Evolutionary conservation across 768 basidiomycete genomes (phyloP), one percentile per base, ranked within the genome.

Genomic region (Chalciporus piperatus): DNA sequence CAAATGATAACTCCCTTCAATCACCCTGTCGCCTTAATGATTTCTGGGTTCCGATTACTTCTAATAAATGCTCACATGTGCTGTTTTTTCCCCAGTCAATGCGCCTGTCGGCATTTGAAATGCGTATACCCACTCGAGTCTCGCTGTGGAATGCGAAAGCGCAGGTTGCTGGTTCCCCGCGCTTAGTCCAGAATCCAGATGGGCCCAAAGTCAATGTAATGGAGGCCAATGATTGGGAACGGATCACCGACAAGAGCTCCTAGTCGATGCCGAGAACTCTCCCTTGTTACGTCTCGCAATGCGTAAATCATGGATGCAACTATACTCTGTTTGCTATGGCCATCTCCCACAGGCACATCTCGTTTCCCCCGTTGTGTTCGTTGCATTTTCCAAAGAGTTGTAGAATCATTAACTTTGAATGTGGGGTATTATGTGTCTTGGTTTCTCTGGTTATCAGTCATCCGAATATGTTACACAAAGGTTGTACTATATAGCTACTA

Each of bases 81-180:
- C 59, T n/a, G n/a, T 27, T 39, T 41, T 64, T 57, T 61, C 57
- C 51, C 44, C 63, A 89, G 87, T 66, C 87, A 89, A 73, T 89
- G 87, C 61, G 80, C 80, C 45, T 76, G 85, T 38, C 81, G 87
- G 22, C 79, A 80, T 27, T 77, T 88, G 43, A 79, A 74, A 50
- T 89, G 87, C 64, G 84, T 84, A 60, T 89, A 86, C 58, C 87
- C 87, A 1, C 67, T 74, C 7, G 84, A 85, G 65, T 87, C 85
- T 59, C 75, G 84, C 30, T 76, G 87, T 16, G 87, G 87, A 11
- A 81, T 84, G 76, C 76, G 83, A 45, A 72, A 70, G 60, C 67
- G 72, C 67, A 41, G 59, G 64, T 66, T 69, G 70, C 61, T 70
- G 39, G 33, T 70, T 30, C 69, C 67, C 16, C 65, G 69, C 17